Conservation (phyloP, 176 grass and related monocot species). For the Ensete ventricosum region DNA sequence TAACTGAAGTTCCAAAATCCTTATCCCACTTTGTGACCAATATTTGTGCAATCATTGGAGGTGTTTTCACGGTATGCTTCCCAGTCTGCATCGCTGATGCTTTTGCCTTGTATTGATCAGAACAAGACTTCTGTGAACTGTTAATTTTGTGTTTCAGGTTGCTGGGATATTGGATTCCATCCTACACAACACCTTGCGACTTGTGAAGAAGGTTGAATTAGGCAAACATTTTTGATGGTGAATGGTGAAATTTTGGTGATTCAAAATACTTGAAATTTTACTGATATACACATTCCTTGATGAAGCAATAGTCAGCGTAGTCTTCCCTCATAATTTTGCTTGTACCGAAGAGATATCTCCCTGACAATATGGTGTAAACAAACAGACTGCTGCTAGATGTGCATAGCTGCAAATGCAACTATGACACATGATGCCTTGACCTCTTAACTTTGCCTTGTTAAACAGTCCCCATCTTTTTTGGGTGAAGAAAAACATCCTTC, state of each 20-base stretch:
- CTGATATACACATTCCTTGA: background rate
- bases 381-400: too few species aligned
- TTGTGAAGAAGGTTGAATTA: constrained; percentile 88
- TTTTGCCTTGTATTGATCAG: constrained; percentile 5
- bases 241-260: constrained; percentile 6
- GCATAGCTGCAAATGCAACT: too few species aligned
- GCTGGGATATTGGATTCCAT: constrained; percentile 96
- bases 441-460: too few species aligned
- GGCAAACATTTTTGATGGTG: constrained; percentile 65
- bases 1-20: constrained; percentile 75
- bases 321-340: background rate
- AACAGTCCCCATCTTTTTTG: too few species aligned
- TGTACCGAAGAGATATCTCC: background rate
- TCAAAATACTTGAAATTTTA: constrained; percentile 15
- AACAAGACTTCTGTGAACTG: constrained; percentile 11
- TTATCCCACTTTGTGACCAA: constrained; percentile 99
- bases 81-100: constrained; percentile 6
- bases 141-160: constrained; percentile 45
- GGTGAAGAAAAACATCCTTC: too few species aligned
- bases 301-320: background rate
- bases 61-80: constrained; percentile 77
- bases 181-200: constrained; percentile 74
- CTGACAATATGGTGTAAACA: background rate
- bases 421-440: too few species aligned
- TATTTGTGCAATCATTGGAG: constrained; percentile 93